Base-by-base conservation (phyloP, 2,329 filamentous ascomycete species). In the Lasiodiplodia gonubiensis region DNA sequence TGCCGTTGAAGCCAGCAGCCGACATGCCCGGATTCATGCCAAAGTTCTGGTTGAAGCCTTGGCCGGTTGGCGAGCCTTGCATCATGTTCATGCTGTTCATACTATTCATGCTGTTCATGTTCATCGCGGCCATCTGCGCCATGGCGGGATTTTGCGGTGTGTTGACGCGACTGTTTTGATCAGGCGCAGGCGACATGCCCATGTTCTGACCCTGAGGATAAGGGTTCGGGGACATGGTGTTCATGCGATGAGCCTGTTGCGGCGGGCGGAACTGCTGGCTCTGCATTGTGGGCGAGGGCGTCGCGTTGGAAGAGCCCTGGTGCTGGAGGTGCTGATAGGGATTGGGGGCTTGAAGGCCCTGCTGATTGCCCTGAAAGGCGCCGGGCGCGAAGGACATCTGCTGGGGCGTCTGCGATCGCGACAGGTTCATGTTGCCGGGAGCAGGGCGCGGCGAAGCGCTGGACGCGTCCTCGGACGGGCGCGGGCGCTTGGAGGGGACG, bases 321-420 rank as follows among this genome's bases (percentile, higher is more conserved):
- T 91, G 88, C 74, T 93, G 91, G 66, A 97, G 86, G 80, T 97
- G 94, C 70, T 92, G 89, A 77, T 94, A 97, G 67, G 88, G 88
- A 68, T 86, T 88, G 21, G 89, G 88, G 86, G 87, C 75, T 87
- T 87, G 74, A 85, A 86, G 59, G 84, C 84, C 78, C 89, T 89
- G 69, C 70, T 81, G 80, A 53, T 66, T 69, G 48, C 63, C 67
- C 69, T 90, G 91, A 78, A 90, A 94, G 71, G 88, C 88, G 63
- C 76, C 78, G 63, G 79, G 80, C 33, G 89, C 84, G 73, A 90
- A 94, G 64, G 86, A 86, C 70, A 89, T 86, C 76, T 94, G 92
- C 74, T 93, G 92, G 39, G 94, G 94, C 35, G 94, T 98, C 77
- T 97, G 94, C 73, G 94, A 94, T 80, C 94, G 92, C 80, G 94